Percentiles rank a stretch among this genome's conserved stretches.
These are phyloP conservation scores for Dianthus caryophyllus DNA, from an alignment of 148 eudicot genomes.

Conservation along the genomic window DNA sequence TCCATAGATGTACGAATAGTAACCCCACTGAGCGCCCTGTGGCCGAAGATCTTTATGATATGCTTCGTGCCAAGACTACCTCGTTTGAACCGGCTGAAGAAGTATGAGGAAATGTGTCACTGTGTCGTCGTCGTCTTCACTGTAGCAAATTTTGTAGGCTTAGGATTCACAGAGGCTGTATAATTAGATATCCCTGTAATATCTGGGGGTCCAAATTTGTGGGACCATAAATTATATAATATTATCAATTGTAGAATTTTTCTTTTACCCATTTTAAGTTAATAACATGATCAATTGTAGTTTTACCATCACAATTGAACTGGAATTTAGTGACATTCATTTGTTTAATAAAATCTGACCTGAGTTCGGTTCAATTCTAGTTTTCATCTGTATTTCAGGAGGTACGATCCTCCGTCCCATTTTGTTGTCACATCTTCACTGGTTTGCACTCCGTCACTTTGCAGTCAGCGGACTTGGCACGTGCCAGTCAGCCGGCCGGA, in stretches of 20 bases:
- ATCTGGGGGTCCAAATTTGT: conserved; percentile 2
- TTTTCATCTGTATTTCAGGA: too few relatives aligned
- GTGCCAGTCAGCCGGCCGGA: too few relatives aligned
- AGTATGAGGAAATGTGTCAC: conserved; percentile 14
- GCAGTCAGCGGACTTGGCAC: too few relatives aligned
- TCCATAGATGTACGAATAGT: conserved; percentile 50
- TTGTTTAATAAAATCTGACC: conserved; percentile 8
- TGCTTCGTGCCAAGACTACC: conserved; percentile 39
- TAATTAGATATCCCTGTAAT: conserved; percentile 11
- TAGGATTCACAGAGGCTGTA: conserved; percentile 23
- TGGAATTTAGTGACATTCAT: neutral
- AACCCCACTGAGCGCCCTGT: conserved; percentile 72
- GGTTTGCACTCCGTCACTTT: too few relatives aligned
- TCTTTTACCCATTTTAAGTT: neutral
- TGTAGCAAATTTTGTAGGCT: conserved; percentile 29
- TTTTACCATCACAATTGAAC: neutral
- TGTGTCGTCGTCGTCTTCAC: neutral
- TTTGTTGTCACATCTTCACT: too few relatives aligned
- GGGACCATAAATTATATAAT: conserved; percentile 5
- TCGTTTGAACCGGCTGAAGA: conserved; percentile 26
- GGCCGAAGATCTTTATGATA: conserved; percentile 48
- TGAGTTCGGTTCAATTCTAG: neutral
- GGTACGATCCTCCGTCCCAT: too few relatives aligned
- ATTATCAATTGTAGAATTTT: neutral
- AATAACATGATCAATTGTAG: neutral